Conservation (phyloP, 2,329 filamentous ascomycete genomes). For the Arthrobotrys pseudoclavata region DNA sequence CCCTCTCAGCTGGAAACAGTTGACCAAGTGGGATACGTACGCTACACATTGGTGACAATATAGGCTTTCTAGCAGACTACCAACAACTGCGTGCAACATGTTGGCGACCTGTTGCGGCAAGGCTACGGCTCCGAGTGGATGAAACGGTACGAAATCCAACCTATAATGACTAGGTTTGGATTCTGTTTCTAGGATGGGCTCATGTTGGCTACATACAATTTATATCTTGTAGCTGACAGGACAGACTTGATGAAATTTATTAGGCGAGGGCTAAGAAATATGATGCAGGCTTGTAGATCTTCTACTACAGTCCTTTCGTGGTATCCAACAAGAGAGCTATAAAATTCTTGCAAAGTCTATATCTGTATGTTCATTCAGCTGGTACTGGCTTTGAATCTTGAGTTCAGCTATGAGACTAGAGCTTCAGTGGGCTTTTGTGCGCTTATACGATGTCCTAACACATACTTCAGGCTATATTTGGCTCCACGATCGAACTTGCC, state of each 20-base stretch:
- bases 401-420: too few species aligned
- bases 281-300: background rate
- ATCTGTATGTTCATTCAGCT: background rate
- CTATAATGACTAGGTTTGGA: background rate
- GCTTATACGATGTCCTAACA: background rate
- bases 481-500: background rate
- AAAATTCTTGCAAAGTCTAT: background rate
- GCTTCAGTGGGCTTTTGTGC: too few species aligned
- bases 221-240: background rate
- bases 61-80: background rate
- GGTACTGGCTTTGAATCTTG: too few species aligned
- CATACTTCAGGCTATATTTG: background rate
- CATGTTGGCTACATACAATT: background rate
- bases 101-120: background rate
- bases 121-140: background rate
- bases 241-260: background rate
- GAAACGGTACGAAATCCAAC: conserved; percentile 1
- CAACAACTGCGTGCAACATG: background rate
- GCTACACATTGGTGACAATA: background rate
- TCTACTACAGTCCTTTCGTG: background rate
- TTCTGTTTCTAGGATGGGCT: background rate
- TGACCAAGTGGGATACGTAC: background rate
- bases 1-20: background rate
- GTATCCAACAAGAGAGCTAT: background rate
- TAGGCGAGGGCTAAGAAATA: background rate